phyloP scores from a whole-genome alignment of 495 filamentous ascomycete genomes.

The Penicillium verhagenii region DNA sequence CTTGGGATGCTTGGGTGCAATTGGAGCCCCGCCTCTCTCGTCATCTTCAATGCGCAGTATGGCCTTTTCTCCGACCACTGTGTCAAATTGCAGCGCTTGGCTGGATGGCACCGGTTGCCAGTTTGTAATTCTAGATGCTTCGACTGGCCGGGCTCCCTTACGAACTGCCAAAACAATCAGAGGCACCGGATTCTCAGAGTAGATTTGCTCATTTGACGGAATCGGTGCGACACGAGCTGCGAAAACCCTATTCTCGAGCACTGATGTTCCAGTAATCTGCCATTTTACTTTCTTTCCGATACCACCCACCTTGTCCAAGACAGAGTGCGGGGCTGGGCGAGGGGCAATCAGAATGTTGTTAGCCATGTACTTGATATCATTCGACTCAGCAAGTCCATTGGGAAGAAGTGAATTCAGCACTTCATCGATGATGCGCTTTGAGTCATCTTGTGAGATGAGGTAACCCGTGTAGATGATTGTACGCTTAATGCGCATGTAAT shows the following conservation, averaged over 20 bases:
- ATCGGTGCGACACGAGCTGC: constrained; percentile 76
- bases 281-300: constrained; percentile 78
- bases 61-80: constrained; percentile 81
- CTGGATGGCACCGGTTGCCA: constrained; percentile 77
- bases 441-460: constrained; percentile 68
- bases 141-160: constrained; percentile 69
- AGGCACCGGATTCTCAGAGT: constrained; percentile 72
- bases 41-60: constrained; percentile 77
- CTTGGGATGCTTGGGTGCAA: constrained; percentile 31
- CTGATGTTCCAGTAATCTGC: constrained; percentile 74
- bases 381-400: constrained; percentile 44
- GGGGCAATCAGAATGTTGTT: constrained; percentile 90
- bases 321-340: constrained; percentile 61
- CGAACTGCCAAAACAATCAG: constrained; percentile 74
- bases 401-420: constrained; percentile 56
- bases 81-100: constrained; percentile 68
- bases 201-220: constrained; percentile 57
- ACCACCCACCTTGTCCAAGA: constrained; percentile 81
- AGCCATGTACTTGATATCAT: constrained; percentile 77
- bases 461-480: constrained; percentile 95
- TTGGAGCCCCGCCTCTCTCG: not conserved
- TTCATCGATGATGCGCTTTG: constrained; percentile 65
- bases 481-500: constrained; percentile 70
- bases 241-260: constrained; percentile 79
- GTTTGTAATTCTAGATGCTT: constrained; percentile 77